Percentiles rank a stretch among this genome's conserved stretches.
phyloP scores from a whole-genome alignment of 2,329 filamentous ascomycete genomes.

The Grosmannia serpens region DNA sequence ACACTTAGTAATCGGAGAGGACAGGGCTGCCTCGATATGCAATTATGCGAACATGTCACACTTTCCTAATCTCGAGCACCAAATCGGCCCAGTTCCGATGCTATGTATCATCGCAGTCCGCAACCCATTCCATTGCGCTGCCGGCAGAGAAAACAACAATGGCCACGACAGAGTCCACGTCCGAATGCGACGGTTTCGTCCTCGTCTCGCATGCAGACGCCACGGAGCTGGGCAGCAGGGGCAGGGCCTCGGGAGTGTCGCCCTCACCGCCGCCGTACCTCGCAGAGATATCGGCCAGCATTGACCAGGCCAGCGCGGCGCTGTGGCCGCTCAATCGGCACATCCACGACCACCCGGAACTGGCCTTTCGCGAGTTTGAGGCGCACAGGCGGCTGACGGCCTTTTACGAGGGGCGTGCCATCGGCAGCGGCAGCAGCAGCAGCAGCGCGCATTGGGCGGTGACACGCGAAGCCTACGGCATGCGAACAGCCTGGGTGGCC shows the following conservation, averaged over 20 bases:
- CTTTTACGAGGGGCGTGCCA: slow-evolving; percentile 28
- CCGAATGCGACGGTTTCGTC: slow-evolving; percentile 3
- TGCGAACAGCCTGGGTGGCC: slow-evolving; percentile 41
- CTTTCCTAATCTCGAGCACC: no score
- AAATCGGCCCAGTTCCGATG: no score
- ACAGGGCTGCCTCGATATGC: no score
- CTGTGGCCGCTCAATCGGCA: slow-evolving; percentile 35
- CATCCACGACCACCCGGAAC: slow-evolving; percentile 40
- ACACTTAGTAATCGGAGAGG: no score
- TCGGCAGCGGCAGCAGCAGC: slow-evolving; percentile 12
- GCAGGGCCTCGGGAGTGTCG: neutral
- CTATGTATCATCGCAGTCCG: neutral
- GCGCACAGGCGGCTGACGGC: slow-evolving; percentile 37
- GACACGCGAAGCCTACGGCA: slow-evolving; percentile 36
- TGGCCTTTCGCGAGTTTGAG: slow-evolving; percentile 34
- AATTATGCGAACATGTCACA: no score
- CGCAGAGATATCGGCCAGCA: slow-evolving; percentile 23
- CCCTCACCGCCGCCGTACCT: slow-evolving; percentile 13
- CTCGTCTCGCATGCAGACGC: slow-evolving; percentile 3
- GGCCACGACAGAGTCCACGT: neutral
- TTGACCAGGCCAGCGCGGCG: slow-evolving; percentile 25
- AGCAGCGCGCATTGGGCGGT: slow-evolving; percentile 29
- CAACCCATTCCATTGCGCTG: neutral
- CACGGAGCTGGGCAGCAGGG: neutral
- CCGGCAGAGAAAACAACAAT: neutral